Evolutionary conservation across 2,329 filamentous ascomycete genomes (phyloP), one percentile per base, ranked within the genome.

Genomic region (Paraphoma sp.): DNA sequence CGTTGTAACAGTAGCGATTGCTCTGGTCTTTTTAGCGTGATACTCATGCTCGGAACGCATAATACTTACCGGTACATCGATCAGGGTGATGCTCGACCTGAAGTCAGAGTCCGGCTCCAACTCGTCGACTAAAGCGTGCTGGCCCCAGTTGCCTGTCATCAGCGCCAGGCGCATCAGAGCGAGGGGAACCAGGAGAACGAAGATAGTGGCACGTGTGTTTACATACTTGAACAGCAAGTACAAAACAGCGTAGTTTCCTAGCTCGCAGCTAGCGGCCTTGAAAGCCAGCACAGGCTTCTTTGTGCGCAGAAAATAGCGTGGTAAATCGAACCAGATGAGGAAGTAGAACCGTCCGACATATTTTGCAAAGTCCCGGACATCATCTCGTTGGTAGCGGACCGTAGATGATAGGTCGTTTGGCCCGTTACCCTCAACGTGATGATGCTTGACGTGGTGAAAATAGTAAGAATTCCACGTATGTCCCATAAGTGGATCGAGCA

Each of bases 401-500:
- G 91, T 94, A 0, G 89, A 90, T 1, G 88, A 91, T 0, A 93
- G 81, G 68, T 94, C 91, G 45, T 88, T 83, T 0, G 90, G 89
- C 0, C 91, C 91, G 67, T 94, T 94, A 59, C 87, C 89, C 76
- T 93, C 91, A 53, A 93, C 87, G 63, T 94, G 91, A 70, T 94
- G 91, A 70, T 93, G 90, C 80, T 94, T 94, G 70, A 93, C 89
- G 68, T 94, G 91, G 71, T 94, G 91, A 70, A 92, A 93, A 73
- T 85, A 94, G 78, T 94, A 94, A 1, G 88, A 89, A 77, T 94
- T 92, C 89, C 90, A 93, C 0, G 90, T 93, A 69, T 94, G 91
- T 10, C 91, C 91, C 85, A 92, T 89, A 54, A 94, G 76, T 0
- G 90, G 90, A 64, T 93, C 89, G 10, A 86, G 80, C 41, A 93